These are phyloP conservation scores for Coniella lustricola DNA, from an alignment of 2,329 filamentous ascomycete species.

Conservation along the genomic window DNA sequence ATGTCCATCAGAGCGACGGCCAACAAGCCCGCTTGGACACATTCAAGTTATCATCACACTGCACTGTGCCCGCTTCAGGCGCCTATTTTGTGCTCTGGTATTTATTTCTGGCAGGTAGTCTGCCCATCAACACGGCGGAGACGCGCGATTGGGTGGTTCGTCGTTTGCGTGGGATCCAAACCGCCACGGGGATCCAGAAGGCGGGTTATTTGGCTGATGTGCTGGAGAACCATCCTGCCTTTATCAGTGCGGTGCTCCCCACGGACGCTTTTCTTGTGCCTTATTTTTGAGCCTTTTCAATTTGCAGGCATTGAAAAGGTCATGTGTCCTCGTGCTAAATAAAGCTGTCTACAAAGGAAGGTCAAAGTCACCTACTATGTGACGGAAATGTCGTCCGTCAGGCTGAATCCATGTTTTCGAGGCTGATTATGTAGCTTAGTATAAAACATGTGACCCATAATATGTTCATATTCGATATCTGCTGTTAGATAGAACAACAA, in stretches of 20 bases:
- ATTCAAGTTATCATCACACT: neutral
- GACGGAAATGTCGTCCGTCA: too few species aligned
- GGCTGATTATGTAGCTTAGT: too few species aligned
- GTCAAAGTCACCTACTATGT: too few species aligned
- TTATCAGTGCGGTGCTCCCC: neutral
- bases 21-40: too few species aligned
- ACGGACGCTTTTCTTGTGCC: neutral
- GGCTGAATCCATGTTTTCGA: too few species aligned
- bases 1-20: too few species aligned
- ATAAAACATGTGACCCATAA: too few species aligned
- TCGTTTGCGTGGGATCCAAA: neutral
- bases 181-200: conserved; percentile 9
- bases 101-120: conserved; percentile 4
- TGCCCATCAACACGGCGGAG: conserved; percentile 2
- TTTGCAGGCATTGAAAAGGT: too few species aligned
- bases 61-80: conserved; percentile 1
- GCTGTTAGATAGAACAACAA: too few species aligned
- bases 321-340: too few species aligned
- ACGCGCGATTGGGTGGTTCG: conserved; percentile 1
- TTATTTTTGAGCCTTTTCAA: neutral
- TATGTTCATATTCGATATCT: too few species aligned
- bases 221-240: conserved; percentile 1
- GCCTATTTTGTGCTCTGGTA: conserved; percentile 7
- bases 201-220: conserved; percentile 3
- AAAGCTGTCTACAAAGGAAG: too few species aligned